Conservation (phyloP, 345 rosid species). For the Isatis tinctoria region DNA sequence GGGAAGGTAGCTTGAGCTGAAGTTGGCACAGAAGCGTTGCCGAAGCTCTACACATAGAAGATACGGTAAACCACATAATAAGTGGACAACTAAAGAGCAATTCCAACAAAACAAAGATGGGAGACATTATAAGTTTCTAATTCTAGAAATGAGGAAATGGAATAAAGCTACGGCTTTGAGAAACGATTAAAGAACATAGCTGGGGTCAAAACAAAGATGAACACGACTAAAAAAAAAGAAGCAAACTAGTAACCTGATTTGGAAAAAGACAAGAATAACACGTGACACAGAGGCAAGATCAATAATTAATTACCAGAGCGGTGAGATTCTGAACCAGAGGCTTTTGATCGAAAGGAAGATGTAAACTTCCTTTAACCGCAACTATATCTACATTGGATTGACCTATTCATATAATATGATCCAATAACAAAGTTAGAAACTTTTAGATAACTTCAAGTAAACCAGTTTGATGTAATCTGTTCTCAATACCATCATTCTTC, state of each 20-base stretch:
- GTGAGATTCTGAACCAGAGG: constrained; percentile 75
- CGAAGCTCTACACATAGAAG: constrained; percentile 53
- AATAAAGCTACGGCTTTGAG: background rate
- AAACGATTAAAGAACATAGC: background rate
- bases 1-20: constrained; percentile 85
- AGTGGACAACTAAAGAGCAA: background rate
- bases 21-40: constrained; percentile 69
- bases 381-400: constrained; percentile 54
- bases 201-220: background rate
- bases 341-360: constrained; percentile 70
- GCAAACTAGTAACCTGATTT: background rate
- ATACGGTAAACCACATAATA: background rate
- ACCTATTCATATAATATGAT: constrained; percentile 38
- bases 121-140: background rate
- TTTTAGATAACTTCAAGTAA: background rate
- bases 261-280: background rate
- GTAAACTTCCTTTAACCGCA: constrained; percentile 75
- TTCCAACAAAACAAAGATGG: background rate
- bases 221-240: background rate
- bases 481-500: constrained; percentile 73
- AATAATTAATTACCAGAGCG: constrained; percentile 50
- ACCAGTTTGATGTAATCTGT: background rate
- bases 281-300: background rate
- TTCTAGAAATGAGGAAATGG: background rate
- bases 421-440: constrained; percentile 5